Conservation (phyloP, 2,329 filamentous ascomycete genomes). For the Diaporthe vexans region DNA sequence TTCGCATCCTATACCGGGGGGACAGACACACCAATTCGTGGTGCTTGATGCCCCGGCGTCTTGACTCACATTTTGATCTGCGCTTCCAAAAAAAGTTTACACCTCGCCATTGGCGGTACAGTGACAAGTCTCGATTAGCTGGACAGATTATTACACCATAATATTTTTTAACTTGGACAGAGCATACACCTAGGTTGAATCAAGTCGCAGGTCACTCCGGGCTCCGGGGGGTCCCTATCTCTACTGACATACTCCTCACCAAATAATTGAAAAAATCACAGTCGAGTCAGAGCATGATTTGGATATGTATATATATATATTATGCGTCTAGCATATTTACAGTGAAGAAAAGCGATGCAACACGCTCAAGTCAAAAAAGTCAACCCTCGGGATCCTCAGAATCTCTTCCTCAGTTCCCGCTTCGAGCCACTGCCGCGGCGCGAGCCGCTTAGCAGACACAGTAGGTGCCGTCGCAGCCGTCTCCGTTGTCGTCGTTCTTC, state of each 20-base stretch:
- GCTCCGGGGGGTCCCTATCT: accelerated
- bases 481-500: constrained; percentile 32
- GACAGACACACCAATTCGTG: not conserved
- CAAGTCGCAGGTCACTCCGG: not conserved
- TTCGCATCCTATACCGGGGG: too few species aligned
- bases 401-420: not conserved
- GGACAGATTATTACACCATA: too few species aligned
- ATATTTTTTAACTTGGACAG: too few species aligned
- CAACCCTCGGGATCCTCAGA: constrained; percentile 19
- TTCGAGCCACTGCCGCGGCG: not conserved
- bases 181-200: not conserved
- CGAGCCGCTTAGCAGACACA: constrained; percentile 29
- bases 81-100: not conserved
- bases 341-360: constrained; percentile 31
- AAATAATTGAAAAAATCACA: not conserved
- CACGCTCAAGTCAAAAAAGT: constrained; percentile 32
- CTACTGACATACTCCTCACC: not conserved
- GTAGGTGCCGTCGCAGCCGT: constrained; percentile 29
- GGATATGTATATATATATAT: constrained; percentile 2
- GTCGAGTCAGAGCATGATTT: not conserved
- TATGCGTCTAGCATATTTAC: constrained; percentile 33
- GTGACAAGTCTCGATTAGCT: too few species aligned
- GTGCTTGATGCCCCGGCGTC: not conserved
- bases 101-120: not conserved
- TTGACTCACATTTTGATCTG: not conserved